Conservation (phyloP, 768 basidiomycete genomes). For the Fomitopsis serialis region DNA sequence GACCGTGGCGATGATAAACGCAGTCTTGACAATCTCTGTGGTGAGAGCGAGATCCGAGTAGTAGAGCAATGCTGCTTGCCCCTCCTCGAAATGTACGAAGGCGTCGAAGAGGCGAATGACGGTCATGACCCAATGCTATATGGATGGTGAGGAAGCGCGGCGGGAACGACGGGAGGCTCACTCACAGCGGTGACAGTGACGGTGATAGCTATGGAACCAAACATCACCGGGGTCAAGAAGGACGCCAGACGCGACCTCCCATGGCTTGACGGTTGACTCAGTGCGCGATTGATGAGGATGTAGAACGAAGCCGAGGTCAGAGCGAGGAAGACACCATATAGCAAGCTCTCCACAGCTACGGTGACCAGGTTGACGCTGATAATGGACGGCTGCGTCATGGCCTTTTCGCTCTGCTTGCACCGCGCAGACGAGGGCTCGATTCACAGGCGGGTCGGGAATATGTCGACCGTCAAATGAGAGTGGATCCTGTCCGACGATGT, state of each 20-base stretch:
- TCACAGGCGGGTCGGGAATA: no score
- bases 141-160: not conserved
- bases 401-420: no score
- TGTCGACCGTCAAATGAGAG: no score
- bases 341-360: slow-evolving; percentile 2
- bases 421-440: no score
- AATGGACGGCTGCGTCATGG: not conserved
- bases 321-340: slow-evolving; percentile 5
- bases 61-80: not conserved
- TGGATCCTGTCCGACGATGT: no score
- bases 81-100: slow-evolving; percentile 1
- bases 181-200: not conserved
- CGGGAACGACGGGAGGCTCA: not conserved
- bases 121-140: slow-evolving; percentile 2
- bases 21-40: slow-evolving; percentile 1
- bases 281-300: not conserved
- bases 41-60: not conserved
- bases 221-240: not conserved
- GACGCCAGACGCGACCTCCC: no score
- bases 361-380: not conserved
- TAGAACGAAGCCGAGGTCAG: not conserved
- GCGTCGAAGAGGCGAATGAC: not conserved
- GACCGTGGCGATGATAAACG: not conserved
- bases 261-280: not conserved
- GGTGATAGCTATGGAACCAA: not conserved